Percentiles rank a stretch among this genome's conserved stretches.
Conservation (phyloP, 2,329 filamentous ascomycete genomes). For the Aphanocladium album region DNA sequence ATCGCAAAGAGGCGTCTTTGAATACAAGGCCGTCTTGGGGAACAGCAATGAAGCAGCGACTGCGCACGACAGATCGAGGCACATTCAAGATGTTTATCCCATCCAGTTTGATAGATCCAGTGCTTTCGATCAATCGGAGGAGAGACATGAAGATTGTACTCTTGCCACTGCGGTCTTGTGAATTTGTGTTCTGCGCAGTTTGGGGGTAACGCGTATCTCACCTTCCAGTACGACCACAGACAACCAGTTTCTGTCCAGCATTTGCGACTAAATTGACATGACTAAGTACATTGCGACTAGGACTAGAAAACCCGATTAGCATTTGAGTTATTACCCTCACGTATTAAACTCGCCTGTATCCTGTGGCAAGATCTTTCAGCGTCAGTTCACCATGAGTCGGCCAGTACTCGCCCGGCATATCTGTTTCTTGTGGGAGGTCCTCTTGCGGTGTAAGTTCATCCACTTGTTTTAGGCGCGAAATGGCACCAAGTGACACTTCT, state of each 20-base stretch:
- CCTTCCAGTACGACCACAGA: slow-evolving; percentile 25
- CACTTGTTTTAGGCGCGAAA: slow-evolving; percentile 18
- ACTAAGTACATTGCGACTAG: slow-evolving; percentile 15
- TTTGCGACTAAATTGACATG: slow-evolving; percentile 16
- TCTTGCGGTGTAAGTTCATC: slow-evolving; percentile 17
- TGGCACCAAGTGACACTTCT: slow-evolving; percentile 22
- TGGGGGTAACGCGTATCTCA: neutral
- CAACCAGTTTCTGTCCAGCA: slow-evolving; percentile 18
- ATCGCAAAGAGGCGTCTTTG: slow-evolving; percentile 16
- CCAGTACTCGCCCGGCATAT: slow-evolving; percentile 15
- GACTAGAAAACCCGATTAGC: neutral
- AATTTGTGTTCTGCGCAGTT: slow-evolving; percentile 15
- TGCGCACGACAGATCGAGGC: slow-evolving; percentile 20
- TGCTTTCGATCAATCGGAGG: slow-evolving; percentile 16
- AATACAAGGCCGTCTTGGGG: slow-evolving; percentile 25
- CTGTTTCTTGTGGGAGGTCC: slow-evolving; percentile 7
- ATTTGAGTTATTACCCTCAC: neutral
- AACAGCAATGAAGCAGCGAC: slow-evolving; percentile 26
- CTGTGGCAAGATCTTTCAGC: slow-evolving; percentile 15
- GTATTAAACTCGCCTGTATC: slow-evolving; percentile 16
- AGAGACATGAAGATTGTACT: slow-evolving; percentile 20
- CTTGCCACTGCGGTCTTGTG: slow-evolving; percentile 21
- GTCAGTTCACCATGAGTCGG: slow-evolving; percentile 16
- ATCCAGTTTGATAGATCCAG: slow-evolving; percentile 25
- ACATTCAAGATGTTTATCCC: slow-evolving; percentile 23